These are phyloP conservation scores for Metschnikowia rubicola DNA, from an alignment of 805 yeast species.

Conservation along the genomic window DNA sequence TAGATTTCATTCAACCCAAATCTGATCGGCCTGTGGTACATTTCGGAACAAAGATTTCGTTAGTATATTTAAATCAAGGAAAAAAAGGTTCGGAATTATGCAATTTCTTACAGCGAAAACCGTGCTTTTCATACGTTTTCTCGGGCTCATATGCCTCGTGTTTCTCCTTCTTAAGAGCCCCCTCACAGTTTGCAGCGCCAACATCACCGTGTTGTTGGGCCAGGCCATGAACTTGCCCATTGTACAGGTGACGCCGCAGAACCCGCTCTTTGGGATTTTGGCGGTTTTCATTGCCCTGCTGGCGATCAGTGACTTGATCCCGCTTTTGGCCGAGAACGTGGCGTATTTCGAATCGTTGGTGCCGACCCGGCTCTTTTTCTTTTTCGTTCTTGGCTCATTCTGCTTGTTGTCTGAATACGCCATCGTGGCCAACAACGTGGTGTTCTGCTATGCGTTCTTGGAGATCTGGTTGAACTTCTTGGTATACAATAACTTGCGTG, in stretches of 20 bases:
- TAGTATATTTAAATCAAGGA: too few species aligned
- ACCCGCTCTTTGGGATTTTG: slow-evolving; percentile 49
- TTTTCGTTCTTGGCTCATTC: slow-evolving; percentile 48
- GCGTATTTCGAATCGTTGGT: slow-evolving; percentile 57
- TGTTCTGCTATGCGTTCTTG: slow-evolving; percentile 55
- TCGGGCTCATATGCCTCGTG: slow-evolving; percentile 41
- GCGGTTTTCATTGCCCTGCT: slow-evolving; percentile 43
- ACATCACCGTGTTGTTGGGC: slow-evolving; percentile 50
- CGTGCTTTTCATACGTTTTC: slow-evolving; percentile 45
- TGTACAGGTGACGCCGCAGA: slow-evolving; percentile 28
- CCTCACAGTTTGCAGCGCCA: slow-evolving; percentile 38
- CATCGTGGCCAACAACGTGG: slow-evolving; percentile 56
- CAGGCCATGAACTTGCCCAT: slow-evolving; percentile 54
- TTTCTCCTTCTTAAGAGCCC: slow-evolving; percentile 50
- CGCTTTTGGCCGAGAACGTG: slow-evolving; percentile 38
- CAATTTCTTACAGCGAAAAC: slow-evolving; percentile 50
- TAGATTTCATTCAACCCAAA: too few species aligned
- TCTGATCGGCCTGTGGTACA: too few species aligned
- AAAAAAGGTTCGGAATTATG: slow-evolving; percentile 27
- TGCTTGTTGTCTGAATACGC: slow-evolving; percentile 46
- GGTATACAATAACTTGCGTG: slow-evolving; percentile 58
- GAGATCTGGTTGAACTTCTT: slow-evolving; percentile 72
- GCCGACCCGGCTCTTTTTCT: slow-evolving; percentile 51
- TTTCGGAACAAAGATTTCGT: too few species aligned
- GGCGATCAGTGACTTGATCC: slow-evolving; percentile 55